Evolutionary conservation across 768 basidiomycete species (phyloP).

Genomic region (Pulveroboletus sp.): DNA sequence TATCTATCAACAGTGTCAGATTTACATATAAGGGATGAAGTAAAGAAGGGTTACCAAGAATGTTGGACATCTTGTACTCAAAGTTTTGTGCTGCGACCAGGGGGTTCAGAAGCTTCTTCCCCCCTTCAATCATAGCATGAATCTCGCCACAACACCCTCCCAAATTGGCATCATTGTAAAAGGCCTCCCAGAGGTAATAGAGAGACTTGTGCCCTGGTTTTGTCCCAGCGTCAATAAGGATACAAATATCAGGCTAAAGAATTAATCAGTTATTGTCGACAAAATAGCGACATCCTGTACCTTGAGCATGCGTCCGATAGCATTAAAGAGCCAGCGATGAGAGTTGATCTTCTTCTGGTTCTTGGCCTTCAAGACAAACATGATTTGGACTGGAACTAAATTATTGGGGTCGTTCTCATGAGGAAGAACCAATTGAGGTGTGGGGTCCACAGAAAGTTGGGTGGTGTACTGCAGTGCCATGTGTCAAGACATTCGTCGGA

Average conservation of each 20-base stretch:
- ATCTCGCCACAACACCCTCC: constrained; percentile 94
- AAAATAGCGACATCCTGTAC: constrained; percentile 34
- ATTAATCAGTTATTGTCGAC: not conserved
- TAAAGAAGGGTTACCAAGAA: constrained; percentile 53
- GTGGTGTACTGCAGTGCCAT: constrained; percentile 74
- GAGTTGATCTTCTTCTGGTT: constrained; percentile 97
- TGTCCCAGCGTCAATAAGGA: constrained; percentile 92
- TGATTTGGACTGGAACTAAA: constrained; percentile 88
- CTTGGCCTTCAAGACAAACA: constrained; percentile 87
- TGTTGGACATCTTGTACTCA: constrained; percentile 98
- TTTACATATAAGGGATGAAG: not conserved
- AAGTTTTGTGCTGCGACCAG: constrained; percentile 94
- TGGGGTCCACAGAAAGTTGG: constrained; percentile 87
- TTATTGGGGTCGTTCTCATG: constrained; percentile 88
- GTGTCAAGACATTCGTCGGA: constrained; percentile 3
- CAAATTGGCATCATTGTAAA: constrained; percentile 72
- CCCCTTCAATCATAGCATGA: constrained; percentile 94
- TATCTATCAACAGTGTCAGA: constrained; percentile 46
- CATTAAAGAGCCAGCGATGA: constrained; percentile 95
- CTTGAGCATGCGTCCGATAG: constrained; percentile 76
- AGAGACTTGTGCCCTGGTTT: constrained; percentile 96
- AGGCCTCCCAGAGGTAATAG: constrained; percentile 92
- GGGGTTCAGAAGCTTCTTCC: constrained; percentile 87
- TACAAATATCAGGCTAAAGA: constrained; percentile 80
- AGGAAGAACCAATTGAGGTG: constrained; percentile 87